Conservation (phyloP, 495 filamentous ascomycete species). For the Xanthoparmelia taractica region DNA sequence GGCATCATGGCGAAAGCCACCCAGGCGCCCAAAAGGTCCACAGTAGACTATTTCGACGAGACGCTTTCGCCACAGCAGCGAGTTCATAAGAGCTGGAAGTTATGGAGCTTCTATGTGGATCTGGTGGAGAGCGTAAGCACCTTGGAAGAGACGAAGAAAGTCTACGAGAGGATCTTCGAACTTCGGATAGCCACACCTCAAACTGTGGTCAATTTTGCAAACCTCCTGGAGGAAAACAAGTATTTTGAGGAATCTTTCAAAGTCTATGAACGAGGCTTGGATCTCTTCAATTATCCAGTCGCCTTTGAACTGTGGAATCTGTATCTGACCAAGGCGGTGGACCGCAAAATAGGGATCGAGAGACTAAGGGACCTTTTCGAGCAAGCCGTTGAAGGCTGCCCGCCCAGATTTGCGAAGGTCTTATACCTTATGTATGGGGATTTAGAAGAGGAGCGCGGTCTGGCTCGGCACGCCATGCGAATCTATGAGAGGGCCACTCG, state of each 20-base stretch:
- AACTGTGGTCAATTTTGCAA: slow-evolving; percentile 97
- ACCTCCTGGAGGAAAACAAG: slow-evolving; percentile 86
- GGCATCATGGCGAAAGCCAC: slow-evolving; percentile 96
- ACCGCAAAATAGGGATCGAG: slow-evolving; percentile 91
- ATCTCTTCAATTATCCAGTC: slow-evolving; percentile 95
- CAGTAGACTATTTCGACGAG: slow-evolving; percentile 97
- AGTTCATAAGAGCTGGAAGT: slow-evolving; percentile 98
- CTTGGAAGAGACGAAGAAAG: slow-evolving; percentile 82
- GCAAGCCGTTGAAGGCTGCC: slow-evolving; percentile 89
- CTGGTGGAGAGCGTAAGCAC: slow-evolving; percentile 90
- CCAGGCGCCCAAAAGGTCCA: slow-evolving; percentile 88
- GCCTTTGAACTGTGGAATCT: slow-evolving; percentile 99
- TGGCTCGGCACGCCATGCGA: slow-evolving; percentile 96
- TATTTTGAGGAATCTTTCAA: slow-evolving; percentile 99
- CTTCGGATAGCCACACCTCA: slow-evolving; percentile 96
- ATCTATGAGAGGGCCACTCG: slow-evolving; percentile 98
- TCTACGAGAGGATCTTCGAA: slow-evolving; percentile 97
- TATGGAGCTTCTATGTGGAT: slow-evolving; percentile 99
- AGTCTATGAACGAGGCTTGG: slow-evolving; percentile 89
- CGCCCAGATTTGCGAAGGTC: slow-evolving; percentile 90
- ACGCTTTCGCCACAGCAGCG: slow-evolving; percentile 87
- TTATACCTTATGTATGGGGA: slow-evolving; percentile 98
- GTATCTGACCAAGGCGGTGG: slow-evolving; percentile 94
- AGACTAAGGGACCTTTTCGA: slow-evolving; percentile 92
- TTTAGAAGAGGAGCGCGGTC: slow-evolving; percentile 89